Conservation (phyloP, 2,329 filamentous ascomycete genomes). For the Juglanconis sp. region DNA sequence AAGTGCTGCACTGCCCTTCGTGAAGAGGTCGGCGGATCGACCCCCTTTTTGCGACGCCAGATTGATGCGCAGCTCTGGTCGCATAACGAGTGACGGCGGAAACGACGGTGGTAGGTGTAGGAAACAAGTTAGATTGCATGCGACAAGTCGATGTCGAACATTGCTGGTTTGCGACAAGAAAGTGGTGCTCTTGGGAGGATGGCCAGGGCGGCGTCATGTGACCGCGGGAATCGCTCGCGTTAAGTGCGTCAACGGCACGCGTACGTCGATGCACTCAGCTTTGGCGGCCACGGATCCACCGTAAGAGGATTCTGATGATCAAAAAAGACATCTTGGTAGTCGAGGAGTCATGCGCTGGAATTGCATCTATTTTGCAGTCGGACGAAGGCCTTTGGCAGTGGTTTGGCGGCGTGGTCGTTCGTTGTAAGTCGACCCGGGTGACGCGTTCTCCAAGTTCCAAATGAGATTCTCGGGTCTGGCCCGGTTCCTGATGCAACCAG, state of each 20-base stretch:
- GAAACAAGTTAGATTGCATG: not conserved
- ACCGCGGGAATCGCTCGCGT: conserved; percentile 11
- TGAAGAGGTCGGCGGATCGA: not conserved
- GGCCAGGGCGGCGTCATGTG: conserved; percentile 2
- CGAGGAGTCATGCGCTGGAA: not conserved
- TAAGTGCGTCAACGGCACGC: not conserved
- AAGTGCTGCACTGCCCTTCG: not conserved
- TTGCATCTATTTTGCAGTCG: not conserved
- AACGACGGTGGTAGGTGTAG: not conserved
- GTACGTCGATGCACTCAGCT: not conserved
- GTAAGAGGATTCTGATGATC: not conserved
- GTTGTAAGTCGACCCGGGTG: conserved; percentile 4
- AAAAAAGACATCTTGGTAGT: not conserved
- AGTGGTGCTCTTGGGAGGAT: not conserved
- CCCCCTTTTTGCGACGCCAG: conserved; percentile 7
- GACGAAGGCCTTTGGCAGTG: not conserved
- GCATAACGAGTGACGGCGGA: not conserved
- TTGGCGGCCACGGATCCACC: not conserved
- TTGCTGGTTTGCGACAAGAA: conserved; percentile 9
- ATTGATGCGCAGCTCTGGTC: not conserved
- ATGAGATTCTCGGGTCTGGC: not conserved
- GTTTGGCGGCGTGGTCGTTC: not conserved
- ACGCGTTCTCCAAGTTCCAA: conserved; percentile 1
- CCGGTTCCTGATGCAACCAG: conserved; percentile 14
- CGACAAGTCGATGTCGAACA: not conserved